These are phyloP conservation scores for Hirschioporus abietinus DNA, from an alignment of 768 basidiomycete species.

Conservation along the genomic window DNA sequence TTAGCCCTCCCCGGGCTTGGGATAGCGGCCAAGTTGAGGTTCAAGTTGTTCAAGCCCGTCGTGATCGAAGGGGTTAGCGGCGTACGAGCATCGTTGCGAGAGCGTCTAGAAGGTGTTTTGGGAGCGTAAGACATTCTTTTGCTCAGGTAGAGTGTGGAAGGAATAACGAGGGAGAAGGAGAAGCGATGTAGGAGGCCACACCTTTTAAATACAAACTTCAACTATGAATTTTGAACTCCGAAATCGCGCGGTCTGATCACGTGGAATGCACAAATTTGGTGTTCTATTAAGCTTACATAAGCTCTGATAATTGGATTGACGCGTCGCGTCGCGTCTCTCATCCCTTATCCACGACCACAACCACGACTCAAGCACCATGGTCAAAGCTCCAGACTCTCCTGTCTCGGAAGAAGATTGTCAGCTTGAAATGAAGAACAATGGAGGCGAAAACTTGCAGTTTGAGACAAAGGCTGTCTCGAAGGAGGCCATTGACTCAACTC, in stretches of 20 bases:
- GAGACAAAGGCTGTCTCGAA: not conserved
- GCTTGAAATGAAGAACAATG: too few relatives aligned
- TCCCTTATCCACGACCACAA: not conserved
- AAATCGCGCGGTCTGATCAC: not conserved
- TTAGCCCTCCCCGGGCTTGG: constrained; percentile 20
- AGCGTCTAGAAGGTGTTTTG: constrained; percentile 43
- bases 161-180: not conserved
- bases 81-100: constrained; percentile 45
- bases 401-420: not conserved
- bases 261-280: not conserved
- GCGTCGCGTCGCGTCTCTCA: not conserved
- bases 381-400: not conserved
- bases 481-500: not conserved
- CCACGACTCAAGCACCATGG: not conserved
- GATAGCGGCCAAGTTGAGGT: constrained; percentile 14
- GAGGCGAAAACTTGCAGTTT: too few relatives aligned
- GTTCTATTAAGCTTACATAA: not conserved
- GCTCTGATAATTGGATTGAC: not conserved
- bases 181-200: too few relatives aligned
- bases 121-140: constrained; percentile 18
- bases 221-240: not conserved
- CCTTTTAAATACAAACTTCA: not conserved
- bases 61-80: constrained; percentile 42
- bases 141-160: not conserved
- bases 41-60: constrained; percentile 32